Base-by-base conservation (phyloP, 2,329 filamentous ascomycete species). In the Neonectria faginata region DNA sequence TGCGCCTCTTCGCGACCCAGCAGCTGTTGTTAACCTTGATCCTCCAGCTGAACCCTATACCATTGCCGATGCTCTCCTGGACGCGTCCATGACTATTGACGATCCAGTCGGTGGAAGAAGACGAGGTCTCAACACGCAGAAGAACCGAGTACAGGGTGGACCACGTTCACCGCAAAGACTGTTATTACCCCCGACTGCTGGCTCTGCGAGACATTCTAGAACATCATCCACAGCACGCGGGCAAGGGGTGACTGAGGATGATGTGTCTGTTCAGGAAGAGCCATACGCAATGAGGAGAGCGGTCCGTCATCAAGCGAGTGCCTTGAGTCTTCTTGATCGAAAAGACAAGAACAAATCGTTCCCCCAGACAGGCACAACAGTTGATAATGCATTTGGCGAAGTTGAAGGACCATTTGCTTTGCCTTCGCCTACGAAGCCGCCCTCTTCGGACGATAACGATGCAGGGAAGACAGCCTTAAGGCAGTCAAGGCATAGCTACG, bases 61-160 rank as follows among this genome's bases (percentile, higher is more conserved):
- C 0, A 96, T 98, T 69, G 89, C 92, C 3, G 95, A 98, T 79
- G 96, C 96, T 6, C 83, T 98, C 16, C 84, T 97, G 31, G 96
- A 98, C 78, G 96, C 96, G 7, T 97, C 94, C 1, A 94, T 93
- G 81, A 94, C 92, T 0, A 93, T 96, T 67, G 91, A 95, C 73
- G 89, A 91, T 68, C 83, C 89, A 0, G 79, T 87, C 8, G 81
- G 87, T 2, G 85, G 83, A 74, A 83, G 83, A 68, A 83, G 83
- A 57, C 82, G 83, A 31, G 84, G 84, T 0, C 73, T 83, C n/a
- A 87, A 87, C 66, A 81, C 72, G 12, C 85, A 87, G 67, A 82
- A 79, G 61, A 79, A 82, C 27, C 80, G 84, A 27, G 75, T 79
- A 57, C 73, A 80, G 39, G 79, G 79, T 58, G 79, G 78, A 0